Conservation (phyloP, 2,329 filamentous ascomycete genomes). For the Thielaviopsis euricoi region DNA sequence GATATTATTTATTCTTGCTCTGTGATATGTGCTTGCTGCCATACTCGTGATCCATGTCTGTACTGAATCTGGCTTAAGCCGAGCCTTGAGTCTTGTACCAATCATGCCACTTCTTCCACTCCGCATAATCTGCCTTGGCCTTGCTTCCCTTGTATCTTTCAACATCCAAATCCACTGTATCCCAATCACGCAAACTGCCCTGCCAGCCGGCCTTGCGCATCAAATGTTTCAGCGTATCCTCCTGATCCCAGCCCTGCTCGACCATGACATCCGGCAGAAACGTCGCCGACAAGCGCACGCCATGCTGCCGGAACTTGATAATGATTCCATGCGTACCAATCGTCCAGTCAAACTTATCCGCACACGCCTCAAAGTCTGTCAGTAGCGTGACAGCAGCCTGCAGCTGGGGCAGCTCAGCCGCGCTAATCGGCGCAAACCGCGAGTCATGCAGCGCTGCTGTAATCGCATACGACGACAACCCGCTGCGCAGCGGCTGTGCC, state of each 20-base stretch:
- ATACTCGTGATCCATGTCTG: neutral
- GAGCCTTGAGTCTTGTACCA: constrained; percentile 37
- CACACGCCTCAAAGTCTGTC: constrained; percentile 65
- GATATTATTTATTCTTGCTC: too few species aligned
- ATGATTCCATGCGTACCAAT: constrained; percentile 75
- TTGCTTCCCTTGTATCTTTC: constrained; percentile 79
- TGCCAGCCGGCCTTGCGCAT: constrained; percentile 93
- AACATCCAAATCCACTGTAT: constrained; percentile 59
- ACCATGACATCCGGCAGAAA: constrained; percentile 83
- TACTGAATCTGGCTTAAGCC: neutral
- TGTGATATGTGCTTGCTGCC: too few species aligned
- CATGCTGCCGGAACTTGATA: constrained; percentile 64
- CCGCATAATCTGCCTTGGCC: constrained; percentile 49
- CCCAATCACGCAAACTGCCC: constrained; percentile 65
- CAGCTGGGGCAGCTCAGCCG: constrained; percentile 37
- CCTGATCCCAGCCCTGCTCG: constrained; percentile 90
- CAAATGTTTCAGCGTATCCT: constrained; percentile 75
- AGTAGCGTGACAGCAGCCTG: constrained; percentile 64
- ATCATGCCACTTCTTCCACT: constrained; percentile 66
- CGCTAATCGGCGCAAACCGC: constrained; percentile 40
- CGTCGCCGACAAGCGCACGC: constrained; percentile 62
- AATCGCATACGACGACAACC: constrained; percentile 64
- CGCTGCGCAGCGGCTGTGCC: constrained; percentile 51
- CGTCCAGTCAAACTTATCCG: constrained; percentile 65
- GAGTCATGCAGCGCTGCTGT: constrained; percentile 55